Base-by-base conservation (phyloP, 352 stramenopile genomes). In the Blastocystis sp. region DNA sequence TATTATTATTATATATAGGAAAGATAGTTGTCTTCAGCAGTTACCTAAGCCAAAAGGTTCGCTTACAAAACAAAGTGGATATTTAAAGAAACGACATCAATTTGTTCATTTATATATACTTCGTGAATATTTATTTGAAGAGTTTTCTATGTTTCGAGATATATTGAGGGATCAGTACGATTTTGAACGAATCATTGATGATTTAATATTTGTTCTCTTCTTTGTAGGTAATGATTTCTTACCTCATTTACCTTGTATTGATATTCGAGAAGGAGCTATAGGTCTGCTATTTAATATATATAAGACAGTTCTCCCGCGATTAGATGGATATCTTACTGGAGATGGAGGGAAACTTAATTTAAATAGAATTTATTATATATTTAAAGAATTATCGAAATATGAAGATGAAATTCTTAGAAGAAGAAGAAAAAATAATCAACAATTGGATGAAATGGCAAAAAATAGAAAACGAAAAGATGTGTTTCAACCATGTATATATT, bases 171-270 rank as follows among this genome's bases (percentile, higher is more conserved):
- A 95, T 72, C 40, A 54, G 40, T 93, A 86, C 70, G 80, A 94
- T 65, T 91, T 96, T 41, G 88, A 96, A 74, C 75, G 88, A 54
- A 67, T 96, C n/a, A 72, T 98, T 30, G 90, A 98, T 72, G 91
- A 99, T 73, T 27, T 65, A 5, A 65, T 71, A 23, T 68, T 67
- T 30, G 58, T 88, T 0, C 96, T 88, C 73, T 96, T 97, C 73
- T 95, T 98, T 68, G 86, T 96, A 1, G 82, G 83, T 0, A 95
- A 95, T 75, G 90, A 97, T 77, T 98, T 98, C 72, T 72, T 98
- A 56, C 91, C 89, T 32, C 89, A 96, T 71, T 70, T 97, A 36
- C 91, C 91, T 4, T 93, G 79, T 48, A 77, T 97, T 27, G 88
- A 95, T 67, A 96, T 98, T 75, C 81, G 86, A 39, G 88, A 96